A percentile compares a stretch with the other conserved stretches of the same genome.
phyloP scores from a whole-genome alignment of 2,329 filamentous ascomycete species.

The Juglanconis juglandina region DNA sequence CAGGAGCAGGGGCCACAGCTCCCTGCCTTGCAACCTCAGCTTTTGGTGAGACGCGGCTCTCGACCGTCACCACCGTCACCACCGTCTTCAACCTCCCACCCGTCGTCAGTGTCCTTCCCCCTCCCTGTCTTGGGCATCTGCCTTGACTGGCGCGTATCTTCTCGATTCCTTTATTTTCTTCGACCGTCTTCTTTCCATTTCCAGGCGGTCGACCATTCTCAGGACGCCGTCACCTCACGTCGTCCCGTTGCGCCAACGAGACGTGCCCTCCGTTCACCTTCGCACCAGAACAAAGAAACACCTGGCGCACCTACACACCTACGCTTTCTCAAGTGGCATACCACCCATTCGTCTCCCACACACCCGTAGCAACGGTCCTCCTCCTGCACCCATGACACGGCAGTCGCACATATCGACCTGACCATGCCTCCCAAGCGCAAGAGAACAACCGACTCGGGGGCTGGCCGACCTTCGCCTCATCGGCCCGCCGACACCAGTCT shows the following conservation, averaged over 20 bases:
- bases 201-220: slow-evolving; percentile 1
- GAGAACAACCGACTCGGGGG: slow-evolving; percentile 47
- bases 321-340: neutral
- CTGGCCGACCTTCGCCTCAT: slow-evolving; percentile 58
- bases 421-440: slow-evolving; percentile 60
- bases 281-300: slow-evolving; percentile 10
- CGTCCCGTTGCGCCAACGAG: slow-evolving; percentile 3
- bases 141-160: slow-evolving; percentile 16
- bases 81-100: neutral
- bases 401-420: slow-evolving; percentile 6
- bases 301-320: neutral
- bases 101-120: neutral
- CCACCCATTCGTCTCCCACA: neutral
- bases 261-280: slow-evolving; percentile 1
- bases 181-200: neutral
- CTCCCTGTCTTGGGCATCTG: slow-evolving; percentile 1
- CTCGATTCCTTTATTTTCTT: slow-evolving; percentile 15
- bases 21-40: neutral
- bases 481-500: slow-evolving; percentile 55
- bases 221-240: slow-evolving; percentile 6
- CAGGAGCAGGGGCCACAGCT: neutral
- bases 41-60: neutral
- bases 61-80: neutral
- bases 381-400: slow-evolving; percentile 11
- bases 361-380: neutral